Conservation (phyloP, 2,329 filamentous ascomycete genomes). For the Xylariaceae sp. region DNA sequence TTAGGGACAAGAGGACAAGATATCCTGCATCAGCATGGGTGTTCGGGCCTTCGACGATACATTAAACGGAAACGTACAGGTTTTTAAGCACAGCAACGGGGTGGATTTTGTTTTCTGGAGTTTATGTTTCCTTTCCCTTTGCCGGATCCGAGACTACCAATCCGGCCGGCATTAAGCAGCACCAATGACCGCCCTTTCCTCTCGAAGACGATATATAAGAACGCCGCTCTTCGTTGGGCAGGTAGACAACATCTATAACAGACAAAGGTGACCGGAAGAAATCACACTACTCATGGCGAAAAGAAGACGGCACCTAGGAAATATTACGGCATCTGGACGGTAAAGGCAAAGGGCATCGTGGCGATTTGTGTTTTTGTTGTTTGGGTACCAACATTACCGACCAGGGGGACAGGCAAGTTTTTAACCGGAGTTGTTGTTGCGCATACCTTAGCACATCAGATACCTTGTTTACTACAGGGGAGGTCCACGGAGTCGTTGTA, state of each 20-base stretch:
- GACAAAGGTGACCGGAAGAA: not conserved
- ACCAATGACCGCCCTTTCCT: slow-evolving; percentile 13
- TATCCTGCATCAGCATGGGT: slow-evolving; percentile 46
- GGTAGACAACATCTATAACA: slow-evolving; percentile 5
- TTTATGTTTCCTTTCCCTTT: slow-evolving; percentile 22
- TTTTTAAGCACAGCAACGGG: slow-evolving; percentile 22
- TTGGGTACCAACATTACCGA: slow-evolving; percentile 27
- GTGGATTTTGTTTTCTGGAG: slow-evolving; percentile 28
- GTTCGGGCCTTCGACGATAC: slow-evolving; percentile 43
- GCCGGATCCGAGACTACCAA: slow-evolving; percentile 12
- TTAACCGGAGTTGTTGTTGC: slow-evolving; percentile 25
- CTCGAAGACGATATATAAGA: slow-evolving; percentile 17
- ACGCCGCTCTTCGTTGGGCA: not conserved
- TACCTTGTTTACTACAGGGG: slow-evolving; percentile 20
- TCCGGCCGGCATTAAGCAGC: not conserved
- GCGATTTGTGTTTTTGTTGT: slow-evolving; percentile 32
- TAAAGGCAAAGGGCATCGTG: slow-evolving; percentile 34
- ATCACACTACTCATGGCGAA: slow-evolving; percentile 16
- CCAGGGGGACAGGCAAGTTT: slow-evolving; percentile 12
- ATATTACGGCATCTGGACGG: slow-evolving; percentile 32
- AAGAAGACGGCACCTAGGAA: slow-evolving; percentile 27
- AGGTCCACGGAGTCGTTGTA: slow-evolving; percentile 21
- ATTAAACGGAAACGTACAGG: slow-evolving; percentile 36
- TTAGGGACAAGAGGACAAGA: slow-evolving; percentile 36
- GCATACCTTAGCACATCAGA: slow-evolving; percentile 22